Evolutionary conservation across 352 stramenopile species (phyloP), one percentile per base, ranked within the genome.

Genomic region (Phytophthora idaei): DNA sequence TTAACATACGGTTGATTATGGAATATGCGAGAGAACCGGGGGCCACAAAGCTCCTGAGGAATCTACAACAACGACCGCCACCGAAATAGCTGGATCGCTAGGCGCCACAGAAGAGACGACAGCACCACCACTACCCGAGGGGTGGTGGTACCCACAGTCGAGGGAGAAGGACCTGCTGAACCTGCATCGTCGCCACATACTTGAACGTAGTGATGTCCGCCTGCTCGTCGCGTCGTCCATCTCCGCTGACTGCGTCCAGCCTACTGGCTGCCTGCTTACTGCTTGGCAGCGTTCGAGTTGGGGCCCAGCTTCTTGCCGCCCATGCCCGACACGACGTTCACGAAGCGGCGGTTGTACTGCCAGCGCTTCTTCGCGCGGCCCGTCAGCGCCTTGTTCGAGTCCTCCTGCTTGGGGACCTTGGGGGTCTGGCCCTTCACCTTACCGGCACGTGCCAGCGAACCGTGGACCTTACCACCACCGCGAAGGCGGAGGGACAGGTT

Each of bases 341-440:
- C 97, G 89, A 99, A 99, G 83, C 98, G 93, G 76, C 98, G 94
- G 88, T 99, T 99, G 97, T 99, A 99, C 88, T 99, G 97, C 87
- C 99, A 98, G 85, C 98, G 93, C 94, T 99, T 99, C 94, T 99
- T 99, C 54, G 97, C 98, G 62, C 98, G 96, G 77, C 98, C 98
- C 58, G 90, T 96, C 62, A 98, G 95, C 74, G 95, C 80, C 85
- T 99, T 99, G 93, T 99, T 97, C 72, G 79, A 98, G 78, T 98
- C 98, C 83, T 99, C 98, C 85, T 98, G 84, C 82, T 98, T 98
- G 80, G 98, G 94, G 45, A 99, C 97, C 95, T 99, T 99, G 73
- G 98, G 98, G 50, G 98, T 99, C 87, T 99, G 97, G 77, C 97
- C 97, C 91, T 99, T 99, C 48, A 99, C 98, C 90, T 99, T 99